Base-by-base conservation (phyloP, 2,329 filamentous ascomycete genomes). In the Myrmaecium sp. region DNA sequence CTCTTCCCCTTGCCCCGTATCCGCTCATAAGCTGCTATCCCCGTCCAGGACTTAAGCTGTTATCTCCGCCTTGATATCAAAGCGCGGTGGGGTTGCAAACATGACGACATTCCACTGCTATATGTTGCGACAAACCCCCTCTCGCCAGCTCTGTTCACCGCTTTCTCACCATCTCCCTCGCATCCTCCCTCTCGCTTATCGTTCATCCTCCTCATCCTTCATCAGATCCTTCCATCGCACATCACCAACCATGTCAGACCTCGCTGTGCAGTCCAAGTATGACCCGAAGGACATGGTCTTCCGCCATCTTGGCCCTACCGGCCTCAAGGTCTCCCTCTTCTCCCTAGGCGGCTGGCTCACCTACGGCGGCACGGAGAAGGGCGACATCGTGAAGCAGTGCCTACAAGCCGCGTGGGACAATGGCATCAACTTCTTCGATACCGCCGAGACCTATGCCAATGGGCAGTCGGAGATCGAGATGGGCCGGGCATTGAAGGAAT, bases 401-500 rank as follows among this genome's bases (percentile, higher is more conserved):
- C 51, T 64, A 44, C 47, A 62, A 31, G 49, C 57, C 11, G 59
- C 59, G 1, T 64, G 56, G 54, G 44, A 58, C 36, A 40, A 61
- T 30, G 59, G 59, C 30, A 56, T 62, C 43, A 61, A 62, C 43
- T 60, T 60, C 44, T 58, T 57, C 37, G 54, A 62, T 33, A 62
- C 58, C 6, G 58, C 58, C n/a, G 58, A 62, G 41, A 41, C 49
- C 17, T 73, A 72, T 40, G 55, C 62, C 33, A 63, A 53, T 5
- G 70, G 71, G 31, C 58, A 72, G 41, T 72, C 66, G 14, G 71
- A 76, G 45, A 52, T 68, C 24, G 66, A 69, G 36, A 74, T 62
- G 58, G 59, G 59, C 21, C 41, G 57, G 25, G 54, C 55, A 27
- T 49, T 62, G 30, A 58, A 59, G 41, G 54, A 60, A 41, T 45